A percentile compares a stretch with the other conserved stretches of the same genome.
Evolutionary conservation across 345 rosid genomes (phyloP).

Genomic region (Syzygium grande): DNA sequence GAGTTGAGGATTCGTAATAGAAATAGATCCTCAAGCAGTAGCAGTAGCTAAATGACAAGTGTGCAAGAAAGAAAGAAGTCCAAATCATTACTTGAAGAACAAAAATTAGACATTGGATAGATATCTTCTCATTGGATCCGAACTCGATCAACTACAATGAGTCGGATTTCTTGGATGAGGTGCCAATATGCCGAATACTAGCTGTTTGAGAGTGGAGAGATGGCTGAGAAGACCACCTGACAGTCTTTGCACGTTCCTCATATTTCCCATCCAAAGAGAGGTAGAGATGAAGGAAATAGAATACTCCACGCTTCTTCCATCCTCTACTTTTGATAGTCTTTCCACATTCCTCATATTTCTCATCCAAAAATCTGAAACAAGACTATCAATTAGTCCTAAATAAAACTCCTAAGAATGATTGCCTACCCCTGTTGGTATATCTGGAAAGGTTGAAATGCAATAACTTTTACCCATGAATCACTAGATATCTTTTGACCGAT

Average conservation of each 20-base stretch:
- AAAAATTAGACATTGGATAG: background rate
- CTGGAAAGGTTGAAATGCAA: background rate
- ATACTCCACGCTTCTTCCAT: too few species aligned
- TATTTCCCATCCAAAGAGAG: background rate
- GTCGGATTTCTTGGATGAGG: background rate
- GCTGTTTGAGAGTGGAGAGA: background rate
- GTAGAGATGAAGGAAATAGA: background rate
- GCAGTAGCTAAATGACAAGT: background rate
- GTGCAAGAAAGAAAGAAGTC: background rate
- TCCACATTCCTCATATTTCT: too few species aligned
- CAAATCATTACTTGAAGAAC: background rate
- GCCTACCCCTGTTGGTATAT: background rate
- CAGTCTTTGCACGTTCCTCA: background rate
- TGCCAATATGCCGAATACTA: background rate
- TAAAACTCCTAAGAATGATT: background rate
- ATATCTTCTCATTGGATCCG: background rate
- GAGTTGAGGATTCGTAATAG: background rate
- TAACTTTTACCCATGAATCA: background rate
- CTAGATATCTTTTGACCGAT: too few species aligned
- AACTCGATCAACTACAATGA: background rate
- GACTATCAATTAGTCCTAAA: background rate
- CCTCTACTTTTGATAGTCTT: too few species aligned
- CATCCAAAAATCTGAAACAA: background rate
- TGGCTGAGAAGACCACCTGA: background rate
- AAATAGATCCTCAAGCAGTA: background rate